Evolutionary conservation across 2,329 filamentous ascomycete species (phyloP), one percentile per base, ranked within the genome.

Genomic region (Fusarium euwallaceae): DNA sequence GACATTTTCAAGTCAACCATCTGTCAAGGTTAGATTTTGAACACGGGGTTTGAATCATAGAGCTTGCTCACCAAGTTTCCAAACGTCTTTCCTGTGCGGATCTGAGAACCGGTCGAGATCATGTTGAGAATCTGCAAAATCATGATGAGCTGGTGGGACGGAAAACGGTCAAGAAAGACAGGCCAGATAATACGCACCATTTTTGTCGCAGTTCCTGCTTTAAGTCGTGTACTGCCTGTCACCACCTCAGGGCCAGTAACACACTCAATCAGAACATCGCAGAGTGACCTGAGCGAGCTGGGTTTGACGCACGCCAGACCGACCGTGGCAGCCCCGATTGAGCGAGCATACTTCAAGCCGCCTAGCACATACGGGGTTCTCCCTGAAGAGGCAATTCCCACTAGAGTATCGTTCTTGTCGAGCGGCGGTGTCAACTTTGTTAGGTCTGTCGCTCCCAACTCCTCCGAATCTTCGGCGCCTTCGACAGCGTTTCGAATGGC

Each of bases 341-440:
- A 66, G 1, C 64, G 41, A 4, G 32, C 64, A 10, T 61, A 39
- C 34, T 66, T 51, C 10, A 75, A 27, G 11, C 72, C 70, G 1
- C 72, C 72, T 6, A 75, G 55, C 9, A 75, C 72, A 14, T 75
- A 75, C 0, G 72, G 72, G 4, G 72, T 75, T 34, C 72, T 64
- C 2, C 72, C 72, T 17, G 72, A 75, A 7, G 72, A 71, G 17
- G 72, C 72, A 27, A 75, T 75, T 6, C 72, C 72, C 7, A 75
- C 61, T n/a, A 75, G 27, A n/a, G 60, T 60, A n/a, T 75, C 72
- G 9, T 67, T 27, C 16, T 65, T 37, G 16, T 29, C 27, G 4
- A 72, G 48, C 14, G 68, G 56, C 3, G 67, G 66, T 17, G 55
- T 43, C 8, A 75, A 24, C 9, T 48, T 22, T n/a, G 34, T 11